phyloP scores from a whole-genome alignment of 345 rosid species.

The Iberis pinnata region DNA sequence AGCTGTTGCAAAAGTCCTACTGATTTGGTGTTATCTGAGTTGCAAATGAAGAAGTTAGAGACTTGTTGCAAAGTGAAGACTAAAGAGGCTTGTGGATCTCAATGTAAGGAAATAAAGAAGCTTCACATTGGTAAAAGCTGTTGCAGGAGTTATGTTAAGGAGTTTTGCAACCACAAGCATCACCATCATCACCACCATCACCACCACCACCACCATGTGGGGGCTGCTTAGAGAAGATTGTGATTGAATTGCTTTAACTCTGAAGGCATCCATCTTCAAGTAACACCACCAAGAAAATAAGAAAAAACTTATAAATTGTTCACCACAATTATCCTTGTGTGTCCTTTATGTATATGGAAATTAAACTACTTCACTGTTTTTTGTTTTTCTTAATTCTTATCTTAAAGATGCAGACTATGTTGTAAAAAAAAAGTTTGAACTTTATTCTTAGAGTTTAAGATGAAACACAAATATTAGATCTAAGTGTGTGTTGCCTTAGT shows the following conservation, averaged over 20 bases:
- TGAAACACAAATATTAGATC: no score
- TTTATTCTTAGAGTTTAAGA: not conserved
- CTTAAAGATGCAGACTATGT: conserved; percentile 1
- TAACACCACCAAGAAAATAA: no score
- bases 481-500: no score
- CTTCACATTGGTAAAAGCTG: conserved; percentile 25
- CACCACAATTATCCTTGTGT: no score
- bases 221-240: conserved; percentile 14
- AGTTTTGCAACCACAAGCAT: conserved; percentile 18
- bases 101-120: conserved; percentile 15
- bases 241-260: not conserved
- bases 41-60: conserved; percentile 26
- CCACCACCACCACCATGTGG: conserved; percentile 23
- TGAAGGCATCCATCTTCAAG: no score
- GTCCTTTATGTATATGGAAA: no score
- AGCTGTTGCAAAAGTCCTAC: conserved; percentile 17
- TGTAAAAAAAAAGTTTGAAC: not conserved
- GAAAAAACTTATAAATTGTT: no score
- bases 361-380: not conserved
- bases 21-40: conserved; percentile 9
- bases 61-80: conserved; percentile 25
- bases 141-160: conserved; percentile 32
- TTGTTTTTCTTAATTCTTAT: not conserved
- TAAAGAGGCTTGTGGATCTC: conserved; percentile 15
- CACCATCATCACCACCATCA: conserved; percentile 19